Evolutionary conservation across 352 stramenopile genomes (phyloP).

Genomic region (Globisporangium abappressorium): DNA sequence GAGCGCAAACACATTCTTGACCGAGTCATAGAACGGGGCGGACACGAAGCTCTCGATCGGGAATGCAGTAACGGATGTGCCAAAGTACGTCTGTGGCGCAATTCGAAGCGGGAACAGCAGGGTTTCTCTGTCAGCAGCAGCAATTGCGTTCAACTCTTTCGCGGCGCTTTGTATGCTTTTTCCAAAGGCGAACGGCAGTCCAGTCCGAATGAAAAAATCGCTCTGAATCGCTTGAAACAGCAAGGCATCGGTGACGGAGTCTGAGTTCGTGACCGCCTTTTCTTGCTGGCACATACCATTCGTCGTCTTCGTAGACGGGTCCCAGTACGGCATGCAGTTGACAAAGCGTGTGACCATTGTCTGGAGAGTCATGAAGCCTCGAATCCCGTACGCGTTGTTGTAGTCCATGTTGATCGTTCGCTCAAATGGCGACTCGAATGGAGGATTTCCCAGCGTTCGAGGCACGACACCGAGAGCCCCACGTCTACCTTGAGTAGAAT

Average conservation of each 20-base stretch:
- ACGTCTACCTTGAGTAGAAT: constrained; percentile 36
- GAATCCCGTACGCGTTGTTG: constrained; percentile 36
- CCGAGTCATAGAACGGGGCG: constrained; percentile 61
- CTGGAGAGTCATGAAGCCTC: constrained; percentile 69
- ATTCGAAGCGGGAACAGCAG: constrained; percentile 40
- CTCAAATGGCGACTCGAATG: constrained; percentile 49
- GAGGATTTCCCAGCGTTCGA: constrained; percentile 34
- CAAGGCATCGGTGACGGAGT: constrained; percentile 13
- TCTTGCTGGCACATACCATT: constrained; percentile 41
- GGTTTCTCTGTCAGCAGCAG: constrained; percentile 25
- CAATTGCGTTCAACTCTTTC: constrained; percentile 18
- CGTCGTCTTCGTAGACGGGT: constrained; percentile 31
- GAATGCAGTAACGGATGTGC: constrained; percentile 32
- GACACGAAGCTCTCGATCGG: constrained; percentile 47
- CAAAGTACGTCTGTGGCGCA: constrained; percentile 43
- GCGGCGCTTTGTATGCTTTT: not conserved
- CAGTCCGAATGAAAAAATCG: constrained; percentile 32
- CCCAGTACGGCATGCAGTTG: constrained; percentile 54
- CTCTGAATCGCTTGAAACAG: constrained; percentile 28
- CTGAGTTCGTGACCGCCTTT: constrained; percentile 29
- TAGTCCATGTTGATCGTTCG: constrained; percentile 36
- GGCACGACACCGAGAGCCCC: constrained; percentile 27
- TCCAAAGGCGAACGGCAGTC: constrained; percentile 14
- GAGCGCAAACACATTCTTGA: constrained; percentile 67
- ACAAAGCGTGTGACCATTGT: constrained; percentile 56